Evolutionary conservation across 2,329 filamentous ascomycete genomes (phyloP).

Genomic region (Chrysoporthe puriensis): DNA sequence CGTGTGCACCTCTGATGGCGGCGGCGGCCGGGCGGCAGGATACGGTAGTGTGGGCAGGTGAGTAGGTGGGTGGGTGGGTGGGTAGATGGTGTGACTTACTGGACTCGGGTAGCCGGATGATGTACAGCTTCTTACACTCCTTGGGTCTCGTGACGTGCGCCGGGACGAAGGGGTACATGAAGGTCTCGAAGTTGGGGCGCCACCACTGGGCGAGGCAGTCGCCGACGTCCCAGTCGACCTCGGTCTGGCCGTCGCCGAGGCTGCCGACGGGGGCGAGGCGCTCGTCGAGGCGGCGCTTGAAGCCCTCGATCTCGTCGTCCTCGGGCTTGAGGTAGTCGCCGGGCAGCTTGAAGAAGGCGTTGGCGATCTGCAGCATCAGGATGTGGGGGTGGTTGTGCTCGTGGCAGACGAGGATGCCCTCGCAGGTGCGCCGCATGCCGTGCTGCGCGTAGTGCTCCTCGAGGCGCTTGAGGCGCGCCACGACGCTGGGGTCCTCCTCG

Average conservation of each 20-base stretch:
- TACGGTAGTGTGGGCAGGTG: neutral
- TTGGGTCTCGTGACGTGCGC: slow-evolving; percentile 95
- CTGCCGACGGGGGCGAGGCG: slow-evolving; percentile 89
- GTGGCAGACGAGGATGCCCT: slow-evolving; percentile 96
- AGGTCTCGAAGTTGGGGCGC: slow-evolving; percentile 98
- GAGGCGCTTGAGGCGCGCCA: slow-evolving; percentile 89
- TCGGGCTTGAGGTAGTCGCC: slow-evolving; percentile 91
- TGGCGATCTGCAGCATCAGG: slow-evolving; percentile 98
- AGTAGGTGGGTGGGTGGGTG: neutral
- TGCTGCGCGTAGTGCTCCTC: slow-evolving; percentile 91
- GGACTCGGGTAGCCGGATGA: slow-evolving; percentile 89
- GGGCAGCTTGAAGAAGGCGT: slow-evolving; percentile 98
- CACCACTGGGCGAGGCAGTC: slow-evolving; percentile 98
- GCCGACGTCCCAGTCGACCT: slow-evolving; percentile 88
- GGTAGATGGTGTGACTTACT: slow-evolving; percentile 59
- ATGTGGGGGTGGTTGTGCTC: slow-evolving; percentile 99
- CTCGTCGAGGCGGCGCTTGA: slow-evolving; percentile 91
- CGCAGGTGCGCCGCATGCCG: slow-evolving; percentile 96
- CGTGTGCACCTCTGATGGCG: neutral
- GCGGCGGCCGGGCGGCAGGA: neutral
- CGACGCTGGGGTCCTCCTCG: slow-evolving; percentile 94
- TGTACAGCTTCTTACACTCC: slow-evolving; percentile 99
- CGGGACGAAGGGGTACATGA: slow-evolving; percentile 99
- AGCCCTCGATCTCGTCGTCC: slow-evolving; percentile 92
- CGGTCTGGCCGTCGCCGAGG: slow-evolving; percentile 81